A percentile compares a stretch with the other conserved stretches of the same genome.
Conservation (phyloP, 257 asterid genomes). For the Rubia yunnanensis region DNA sequence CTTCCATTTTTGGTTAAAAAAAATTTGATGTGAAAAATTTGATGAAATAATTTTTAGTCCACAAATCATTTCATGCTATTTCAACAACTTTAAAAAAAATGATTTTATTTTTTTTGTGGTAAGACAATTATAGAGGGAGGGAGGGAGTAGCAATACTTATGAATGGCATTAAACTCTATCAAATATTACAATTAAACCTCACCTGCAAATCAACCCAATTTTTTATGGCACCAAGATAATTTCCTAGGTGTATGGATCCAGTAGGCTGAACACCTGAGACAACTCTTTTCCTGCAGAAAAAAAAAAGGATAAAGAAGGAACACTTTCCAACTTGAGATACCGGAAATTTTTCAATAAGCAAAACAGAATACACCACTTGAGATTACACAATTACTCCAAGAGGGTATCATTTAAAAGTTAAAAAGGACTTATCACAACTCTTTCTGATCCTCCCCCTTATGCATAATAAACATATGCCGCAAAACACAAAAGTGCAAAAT, state of each 20-base stretch:
- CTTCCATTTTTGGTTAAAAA: no score
- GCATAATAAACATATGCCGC: background rate
- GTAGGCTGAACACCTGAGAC: slow-evolving; percentile 99
- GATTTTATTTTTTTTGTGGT: no score
- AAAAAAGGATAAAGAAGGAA: slow-evolving; percentile 9
- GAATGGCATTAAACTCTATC: background rate
- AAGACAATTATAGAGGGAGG: no score
- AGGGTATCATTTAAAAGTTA: no score
- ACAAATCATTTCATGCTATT: no score
- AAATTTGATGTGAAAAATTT: no score
- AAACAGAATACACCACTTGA: slow-evolving; percentile 1
- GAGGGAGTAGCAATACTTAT: background rate
- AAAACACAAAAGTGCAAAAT: background rate
- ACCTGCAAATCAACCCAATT: slow-evolving; percentile 93
- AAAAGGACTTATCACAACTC: background rate
- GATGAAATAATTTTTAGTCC: no score
- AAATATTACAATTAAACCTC: slow-evolving; percentile 15
- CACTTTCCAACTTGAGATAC: slow-evolving; percentile 7
- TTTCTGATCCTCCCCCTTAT: background rate
- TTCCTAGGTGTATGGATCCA: slow-evolving; percentile 94
- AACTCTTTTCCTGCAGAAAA: slow-evolving; percentile 65
- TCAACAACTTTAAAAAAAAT: no score
- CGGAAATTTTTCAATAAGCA: background rate
- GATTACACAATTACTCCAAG: background rate
- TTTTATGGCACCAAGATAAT: slow-evolving; percentile 92